phyloP scores from a whole-genome alignment of 176 grass and related monocot genomes.

The Lolium rigidum region DNA sequence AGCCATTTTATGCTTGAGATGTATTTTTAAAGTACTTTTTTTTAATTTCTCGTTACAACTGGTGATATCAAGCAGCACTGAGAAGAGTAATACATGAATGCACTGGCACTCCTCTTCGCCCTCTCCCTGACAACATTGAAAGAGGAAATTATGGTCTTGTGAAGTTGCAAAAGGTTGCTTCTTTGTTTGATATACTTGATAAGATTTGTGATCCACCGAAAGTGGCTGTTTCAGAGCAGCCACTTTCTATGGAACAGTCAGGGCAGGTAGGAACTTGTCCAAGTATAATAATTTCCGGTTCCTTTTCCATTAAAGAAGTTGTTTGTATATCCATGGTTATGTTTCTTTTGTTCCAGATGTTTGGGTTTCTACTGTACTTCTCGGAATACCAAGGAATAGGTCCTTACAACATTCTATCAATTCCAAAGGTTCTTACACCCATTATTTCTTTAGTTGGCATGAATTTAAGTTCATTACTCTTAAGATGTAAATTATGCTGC shows the following conservation, averaged over 20 bases:
- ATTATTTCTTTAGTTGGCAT: slow-evolving; percentile 6
- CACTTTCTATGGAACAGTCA: slow-evolving; percentile 81
- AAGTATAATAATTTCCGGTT: slow-evolving; percentile 2
- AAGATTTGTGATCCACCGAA: slow-evolving; percentile 57
- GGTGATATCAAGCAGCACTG: slow-evolving; percentile 65
- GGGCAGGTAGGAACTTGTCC: slow-evolving; percentile 63
- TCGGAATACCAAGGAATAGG: slow-evolving; percentile 68
- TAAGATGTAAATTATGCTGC: slow-evolving; percentile 48
- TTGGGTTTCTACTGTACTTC: slow-evolving; percentile 81
- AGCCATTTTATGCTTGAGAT: neutral
- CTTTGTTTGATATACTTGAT: slow-evolving; percentile 73
- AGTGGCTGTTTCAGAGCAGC: slow-evolving; percentile 70
- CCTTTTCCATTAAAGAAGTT: slow-evolving; percentile 14
- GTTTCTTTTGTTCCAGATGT: slow-evolving; percentile 83
- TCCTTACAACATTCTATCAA: slow-evolving; percentile 62
- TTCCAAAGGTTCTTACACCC: slow-evolving; percentile 67
- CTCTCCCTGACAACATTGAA: slow-evolving; percentile 69
- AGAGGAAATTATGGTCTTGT: slow-evolving; percentile 77
- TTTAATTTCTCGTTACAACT: slow-evolving; percentile 36
- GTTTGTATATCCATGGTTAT: slow-evolving; percentile 22
- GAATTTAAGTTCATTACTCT: slow-evolving; percentile 35
- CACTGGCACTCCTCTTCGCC: slow-evolving; percentile 52
- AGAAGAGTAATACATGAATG: slow-evolving; percentile 87
- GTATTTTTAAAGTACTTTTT: neutral
- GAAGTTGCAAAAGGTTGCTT: slow-evolving; percentile 63